Conservation (phyloP, 176 grass and related monocot genomes). For the Pontederia paniculata region DNA sequence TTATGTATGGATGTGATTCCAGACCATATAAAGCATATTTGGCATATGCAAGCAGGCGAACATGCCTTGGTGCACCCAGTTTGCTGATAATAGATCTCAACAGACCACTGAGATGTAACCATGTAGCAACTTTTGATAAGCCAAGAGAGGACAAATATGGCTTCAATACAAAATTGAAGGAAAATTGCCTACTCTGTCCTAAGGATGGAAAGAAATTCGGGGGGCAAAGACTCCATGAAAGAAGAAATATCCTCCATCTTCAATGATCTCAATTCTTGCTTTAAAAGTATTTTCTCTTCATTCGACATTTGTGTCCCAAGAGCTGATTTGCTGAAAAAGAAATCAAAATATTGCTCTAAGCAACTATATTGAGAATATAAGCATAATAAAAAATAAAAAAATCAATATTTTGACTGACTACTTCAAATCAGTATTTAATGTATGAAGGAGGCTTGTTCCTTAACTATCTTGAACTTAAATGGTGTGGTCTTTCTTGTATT, state of each 20-base stretch:
- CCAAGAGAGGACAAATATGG: constrained; percentile 4
- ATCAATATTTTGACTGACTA: too few species aligned
- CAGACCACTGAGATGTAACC: constrained; percentile 43
- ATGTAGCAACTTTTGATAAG: background rate
- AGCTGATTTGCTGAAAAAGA: constrained; percentile 54
- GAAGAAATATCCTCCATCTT: constrained; percentile 81
- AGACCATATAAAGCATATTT: constrained; percentile 68
- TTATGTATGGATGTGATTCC: constrained; percentile 36
- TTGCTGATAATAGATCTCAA: constrained; percentile 75
- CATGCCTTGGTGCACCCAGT: constrained; percentile 48
- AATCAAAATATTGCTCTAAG: background rate
- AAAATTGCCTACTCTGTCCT: constrained; percentile 53
- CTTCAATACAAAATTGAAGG: background rate
- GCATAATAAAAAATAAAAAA: background rate
- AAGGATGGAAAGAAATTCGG: constrained; percentile 63
- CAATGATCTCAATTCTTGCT: constrained; percentile 50
- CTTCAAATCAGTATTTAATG: too few species aligned
- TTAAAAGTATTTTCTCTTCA: constrained; percentile 65
- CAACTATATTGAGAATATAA: background rate
- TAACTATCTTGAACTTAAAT: too few species aligned
- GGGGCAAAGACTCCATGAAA: constrained; percentile 84
- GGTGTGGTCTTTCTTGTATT: too few species aligned
- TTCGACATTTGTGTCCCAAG: constrained; percentile 62
- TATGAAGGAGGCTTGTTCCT: too few species aligned
- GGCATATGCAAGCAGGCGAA: constrained; percentile 71